phyloP scores from a whole-genome alignment of 2,329 filamentous ascomycete genomes.

The Cordyceps farinosa region DNA sequence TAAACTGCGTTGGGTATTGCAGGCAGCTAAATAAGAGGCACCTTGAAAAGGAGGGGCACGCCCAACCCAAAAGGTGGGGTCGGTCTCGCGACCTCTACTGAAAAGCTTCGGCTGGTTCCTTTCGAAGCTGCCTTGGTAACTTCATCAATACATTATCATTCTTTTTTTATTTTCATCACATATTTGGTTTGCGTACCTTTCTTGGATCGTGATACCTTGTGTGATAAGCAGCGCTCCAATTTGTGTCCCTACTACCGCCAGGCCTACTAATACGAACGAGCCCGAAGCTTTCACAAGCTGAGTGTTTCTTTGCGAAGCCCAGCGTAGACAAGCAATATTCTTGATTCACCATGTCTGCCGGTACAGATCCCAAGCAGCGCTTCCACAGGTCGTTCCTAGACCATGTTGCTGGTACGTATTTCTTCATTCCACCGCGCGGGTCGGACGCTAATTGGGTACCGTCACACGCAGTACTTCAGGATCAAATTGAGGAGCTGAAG shows the following conservation, averaged over 20 bases:
- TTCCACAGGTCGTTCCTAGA: conserved; percentile 84
- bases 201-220: no score
- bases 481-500: conserved; percentile 67
- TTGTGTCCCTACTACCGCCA: neutral
- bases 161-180: neutral
- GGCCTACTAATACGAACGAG: neutral
- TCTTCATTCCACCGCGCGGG: neutral
- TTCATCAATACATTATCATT: conserved; percentile 5
- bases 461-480: conserved; percentile 61
- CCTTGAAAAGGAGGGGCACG: conserved; percentile 14
- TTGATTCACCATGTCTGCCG: conserved; percentile 26
- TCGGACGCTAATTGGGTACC: neutral
- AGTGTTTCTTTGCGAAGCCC: neutral
- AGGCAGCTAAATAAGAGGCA: conserved; percentile 9
- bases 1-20: neutral
- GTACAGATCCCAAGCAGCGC: conserved; percentile 57
- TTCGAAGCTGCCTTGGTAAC: neutral
- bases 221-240: neutral
- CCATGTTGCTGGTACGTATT: conserved; percentile 63
- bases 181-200: neutral
- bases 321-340: neutral
- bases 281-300: neutral
- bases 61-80: conserved; percentile 15
- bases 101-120: conserved; percentile 1
- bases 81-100: conserved; percentile 2